Conservation (phyloP, 2,329 filamentous ascomycete genomes). For the Aspergillus sp. region DNA sequence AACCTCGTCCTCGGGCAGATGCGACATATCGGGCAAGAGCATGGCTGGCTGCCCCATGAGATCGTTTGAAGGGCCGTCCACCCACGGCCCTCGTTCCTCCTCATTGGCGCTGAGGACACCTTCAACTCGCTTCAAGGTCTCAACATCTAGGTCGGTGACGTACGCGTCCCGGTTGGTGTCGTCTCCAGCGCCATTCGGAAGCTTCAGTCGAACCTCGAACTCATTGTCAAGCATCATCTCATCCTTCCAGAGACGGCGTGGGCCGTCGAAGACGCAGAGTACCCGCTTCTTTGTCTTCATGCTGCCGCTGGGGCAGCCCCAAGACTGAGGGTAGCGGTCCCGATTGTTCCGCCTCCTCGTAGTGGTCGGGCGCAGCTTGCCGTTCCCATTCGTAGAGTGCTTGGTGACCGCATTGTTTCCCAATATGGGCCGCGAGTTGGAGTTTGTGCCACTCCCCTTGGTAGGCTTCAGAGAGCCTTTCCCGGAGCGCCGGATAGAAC, state of each 20-base stretch:
- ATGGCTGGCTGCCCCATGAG: constrained; percentile 27
- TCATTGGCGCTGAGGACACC: constrained; percentile 70
- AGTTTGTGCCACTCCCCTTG: constrained; percentile 45
- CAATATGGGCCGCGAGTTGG: constrained; percentile 43
- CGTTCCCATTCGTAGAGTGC: constrained; percentile 51
- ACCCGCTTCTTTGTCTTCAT: constrained; percentile 99
- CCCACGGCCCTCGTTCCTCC: constrained; percentile 80
- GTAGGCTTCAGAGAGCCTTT: constrained; percentile 38
- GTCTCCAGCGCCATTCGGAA: constrained; percentile 65
- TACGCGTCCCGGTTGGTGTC: constrained; percentile 76
- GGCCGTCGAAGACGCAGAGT: constrained; percentile 83
- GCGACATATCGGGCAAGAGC: constrained; percentile 20
- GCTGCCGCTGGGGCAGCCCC: constrained; percentile 84
- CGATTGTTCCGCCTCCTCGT: constrained; percentile 73
- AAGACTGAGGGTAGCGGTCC: constrained; percentile 85
- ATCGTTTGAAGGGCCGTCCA: constrained; percentile 29
- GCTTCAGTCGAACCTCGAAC: constrained; percentile 79
- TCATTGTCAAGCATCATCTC: constrained; percentile 98
- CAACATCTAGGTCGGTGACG: constrained; percentile 85
- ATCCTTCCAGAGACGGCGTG: constrained; percentile 83
- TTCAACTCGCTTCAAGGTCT: constrained; percentile 79
- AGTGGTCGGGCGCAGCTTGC: constrained; percentile 57
- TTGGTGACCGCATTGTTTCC: constrained; percentile 39
- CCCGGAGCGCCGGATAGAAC: constrained; percentile 34
- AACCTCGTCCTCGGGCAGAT: constrained; percentile 19